Evolutionary conservation across 1,139 yeast genomes (phyloP).

Genomic region (Citeromyces siamensis): DNA sequence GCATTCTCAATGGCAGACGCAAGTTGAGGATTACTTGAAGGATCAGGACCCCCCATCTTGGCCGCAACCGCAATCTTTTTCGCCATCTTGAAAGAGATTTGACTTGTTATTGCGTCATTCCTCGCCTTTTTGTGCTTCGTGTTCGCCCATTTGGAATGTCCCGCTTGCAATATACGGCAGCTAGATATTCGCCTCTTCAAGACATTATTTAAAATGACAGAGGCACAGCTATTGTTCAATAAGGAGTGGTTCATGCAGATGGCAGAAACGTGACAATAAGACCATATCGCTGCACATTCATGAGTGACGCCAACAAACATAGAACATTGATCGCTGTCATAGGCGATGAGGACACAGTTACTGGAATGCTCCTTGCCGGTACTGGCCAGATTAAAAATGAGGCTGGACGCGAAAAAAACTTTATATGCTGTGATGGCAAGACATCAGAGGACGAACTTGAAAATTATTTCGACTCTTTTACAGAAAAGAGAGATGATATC

Average conservation of each 20-base stretch:
- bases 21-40: conserved; percentile 51
- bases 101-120: conserved; percentile 71
- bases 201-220: not conserved
- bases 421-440: conserved; percentile 69
- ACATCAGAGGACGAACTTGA: conserved; percentile 70
- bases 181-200: conserved; percentile 3
- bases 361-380: conserved; percentile 93
- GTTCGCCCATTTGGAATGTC: conserved; percentile 94
- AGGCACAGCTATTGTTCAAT: not conserved
- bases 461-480: conserved; percentile 63
- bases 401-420: conserved; percentile 65
- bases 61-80: conserved; percentile 66
- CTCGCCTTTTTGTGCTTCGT: conserved; percentile 91
- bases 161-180: conserved; percentile 23
- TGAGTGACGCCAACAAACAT: conserved; percentile 36
- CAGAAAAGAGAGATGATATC: conserved; percentile 71
- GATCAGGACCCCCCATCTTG: conserved; percentile 51
- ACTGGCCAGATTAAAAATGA: conserved; percentile 70
- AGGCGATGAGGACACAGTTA: conserved; percentile 95
- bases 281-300: not conserved
- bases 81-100: conserved; percentile 61
- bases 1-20: conserved; percentile 74
- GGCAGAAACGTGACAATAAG: not conserved
- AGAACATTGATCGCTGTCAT: conserved; percentile 82
- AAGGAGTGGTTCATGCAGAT: not conserved